Base-by-base conservation (phyloP, 1,139 yeast genomes). In the Dujonia santamariae region DNA sequence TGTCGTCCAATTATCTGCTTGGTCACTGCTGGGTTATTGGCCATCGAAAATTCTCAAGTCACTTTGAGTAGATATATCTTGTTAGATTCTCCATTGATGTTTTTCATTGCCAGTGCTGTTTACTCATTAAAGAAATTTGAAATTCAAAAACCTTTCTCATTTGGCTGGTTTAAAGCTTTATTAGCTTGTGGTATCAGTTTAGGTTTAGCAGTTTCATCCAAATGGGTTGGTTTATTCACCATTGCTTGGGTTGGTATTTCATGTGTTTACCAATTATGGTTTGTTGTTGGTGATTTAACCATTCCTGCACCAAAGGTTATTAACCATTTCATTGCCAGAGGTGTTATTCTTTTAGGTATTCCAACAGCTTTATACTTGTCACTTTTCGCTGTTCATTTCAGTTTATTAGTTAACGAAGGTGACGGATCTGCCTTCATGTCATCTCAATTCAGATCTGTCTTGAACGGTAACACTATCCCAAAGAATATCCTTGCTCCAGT, bases 151-250 rank as follows among this genome's bases (percentile, higher is more conserved):
- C 87, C 95, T n/a, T 81, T 85, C 54, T 50, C 85, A 15, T 55
- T 62, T 32, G 65, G 62, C 35, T 88, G 97, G 90, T 84, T 66
- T 62, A 78, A 78, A 51, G 70, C 82, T 37, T 65, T 94, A 53
- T 37, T 83, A 18, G 73, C 86, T 28, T 78, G 95, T 26, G 96
- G 95, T 42, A 61, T 87, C 34, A 84, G 84, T 13, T 68, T 94
- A 37, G 99, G 98, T 32, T 77, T 94, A 38, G 92, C 97, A 3
- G 69, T 84, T 22, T 78, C 90, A 29, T 81, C 96, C 30, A 94
- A 94, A 60, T 92, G 98, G 97, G 97, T 92, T 32, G 99, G 98
- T 36, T 66, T 92, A 31, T 92, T 92, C 69, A 92, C 98, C 26
- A 61, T 90, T 45, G 88, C 85, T 7, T 94, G 98, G 97, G 77